A percentile compares a stretch with the other conserved stretches of the same genome.
Evolutionary conservation across 345 rosid genomes (phyloP).

Genomic region (Sonneratia caseolaris): DNA sequence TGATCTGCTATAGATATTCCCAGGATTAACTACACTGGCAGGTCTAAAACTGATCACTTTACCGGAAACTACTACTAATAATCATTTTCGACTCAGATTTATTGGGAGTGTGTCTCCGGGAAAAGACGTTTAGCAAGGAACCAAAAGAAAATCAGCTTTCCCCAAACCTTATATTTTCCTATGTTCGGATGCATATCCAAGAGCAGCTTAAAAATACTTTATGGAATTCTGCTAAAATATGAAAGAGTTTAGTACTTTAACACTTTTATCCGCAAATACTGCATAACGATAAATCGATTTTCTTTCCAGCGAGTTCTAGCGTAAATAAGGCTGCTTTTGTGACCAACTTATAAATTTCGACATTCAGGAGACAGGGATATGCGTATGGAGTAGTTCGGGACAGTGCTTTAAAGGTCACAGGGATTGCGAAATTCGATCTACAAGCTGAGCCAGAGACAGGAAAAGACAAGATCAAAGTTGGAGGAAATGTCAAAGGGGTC

Average conservation of each 20-base stretch:
- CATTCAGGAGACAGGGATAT: slow-evolving; percentile 74
- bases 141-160: no score
- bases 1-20: slow-evolving; percentile 81
- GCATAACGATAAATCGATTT: background rate
- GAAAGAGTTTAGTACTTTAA: background rate
- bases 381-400: slow-evolving; percentile 75
- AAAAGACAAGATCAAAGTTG: slow-evolving; percentile 62
- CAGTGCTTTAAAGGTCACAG: slow-evolving; percentile 62
- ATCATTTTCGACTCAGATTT: no score
- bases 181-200: no score
- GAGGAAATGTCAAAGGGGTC: slow-evolving; percentile 80
- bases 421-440: slow-evolving; percentile 78
- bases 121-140: no score
- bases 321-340: no score
- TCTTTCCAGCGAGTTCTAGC: no score
- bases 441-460: slow-evolving; percentile 63
- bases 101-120: no score
- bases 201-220: no score
- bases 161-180: no score
- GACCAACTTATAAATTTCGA: background rate
- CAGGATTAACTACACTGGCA: slow-evolving; percentile 75
- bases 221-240: no score
- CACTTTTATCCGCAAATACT: background rate
- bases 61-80: background rate
- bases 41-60: slow-evolving; percentile 20